Evolutionary conservation across 352 stramenopile species (phyloP).

Genomic region (Globisporangium camurandrum): DNA sequence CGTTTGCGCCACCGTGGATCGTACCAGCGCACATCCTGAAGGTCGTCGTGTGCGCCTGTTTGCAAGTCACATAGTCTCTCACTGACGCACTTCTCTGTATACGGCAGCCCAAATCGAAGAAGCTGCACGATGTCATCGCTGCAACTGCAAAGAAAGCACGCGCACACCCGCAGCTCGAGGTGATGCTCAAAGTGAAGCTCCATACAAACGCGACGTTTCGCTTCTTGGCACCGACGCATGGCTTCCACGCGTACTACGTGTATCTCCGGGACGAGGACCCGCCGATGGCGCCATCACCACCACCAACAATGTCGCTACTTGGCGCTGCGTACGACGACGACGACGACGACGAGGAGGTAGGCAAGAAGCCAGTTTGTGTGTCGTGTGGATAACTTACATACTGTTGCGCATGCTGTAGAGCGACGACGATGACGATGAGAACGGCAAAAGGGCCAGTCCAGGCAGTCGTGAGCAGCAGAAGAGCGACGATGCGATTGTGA

Average conservation of each 20-base stretch:
- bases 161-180: conserved; percentile 28
- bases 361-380: too few relatives aligned
- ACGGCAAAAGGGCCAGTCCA: conserved; percentile 1
- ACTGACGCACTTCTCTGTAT: neutral
- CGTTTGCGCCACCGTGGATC: conserved; percentile 19
- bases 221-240: conserved; percentile 24
- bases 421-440: conserved; percentile 9
- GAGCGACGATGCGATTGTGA: too few relatives aligned
- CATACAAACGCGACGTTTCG: conserved; percentile 23
- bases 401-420: too few relatives aligned
- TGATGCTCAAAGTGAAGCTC: conserved; percentile 45
- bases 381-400: too few relatives aligned
- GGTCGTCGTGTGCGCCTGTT: conserved; percentile 11
- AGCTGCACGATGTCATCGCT: conserved; percentile 30
- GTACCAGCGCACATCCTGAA: conserved; percentile 19
- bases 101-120: conserved; percentile 31
- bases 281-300: neutral
- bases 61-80: neutral
- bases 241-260: conserved; percentile 35
- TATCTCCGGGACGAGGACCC: conserved; percentile 36
- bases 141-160: conserved; percentile 39
- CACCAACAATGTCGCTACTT: conserved; percentile 15
- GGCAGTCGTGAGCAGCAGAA: too few relatives aligned
- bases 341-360: too few relatives aligned
- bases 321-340: conserved; percentile 31